Base-by-base conservation (phyloP, 805 yeast genomes). In the Teunomyces pallodes region DNA sequence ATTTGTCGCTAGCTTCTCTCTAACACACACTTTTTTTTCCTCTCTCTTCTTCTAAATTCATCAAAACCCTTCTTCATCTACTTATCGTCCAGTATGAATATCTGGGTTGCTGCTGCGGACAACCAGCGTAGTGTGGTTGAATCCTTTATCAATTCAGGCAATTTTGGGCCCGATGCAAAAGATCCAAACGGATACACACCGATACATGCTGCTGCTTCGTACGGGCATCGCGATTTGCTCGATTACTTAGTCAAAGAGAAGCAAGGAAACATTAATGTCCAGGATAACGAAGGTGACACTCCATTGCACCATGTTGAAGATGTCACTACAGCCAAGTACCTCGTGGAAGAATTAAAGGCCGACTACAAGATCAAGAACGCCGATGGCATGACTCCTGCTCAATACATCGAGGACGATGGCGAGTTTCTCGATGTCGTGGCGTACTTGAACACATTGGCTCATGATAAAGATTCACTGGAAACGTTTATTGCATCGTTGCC, bases 171-270 rank as follows among this genome's bases (percentile, higher is more conserved):
- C 3, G 86, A 89, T 59, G 78, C 86, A 5, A 81, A 84, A 53
- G 99, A 94, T 65, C 87, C 88, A 1, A 89, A 91, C 59, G 99
- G 99, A 0, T 94, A 95, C 67, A 92, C 98, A 0, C 96, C 99
- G 5, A 77, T 94, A 9, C 99, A 94, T 65, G 99, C 99, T 0
- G 98, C 99, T 1, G 96, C 95, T 2, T 86, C 97, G 1, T 94
- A 94, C 65, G 92, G 92, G 7, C 91, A 92, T 62, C 57, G 69
- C 2, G 90, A 86, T 8, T 70, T 94, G 35, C 70, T 94, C 33
- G 64, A 69, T 48, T 79, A 77, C 53, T 72, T 90, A 41, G 64
- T 87, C 4, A 56, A 56, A 4, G 63, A 68, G 14, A 56, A 67
- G 14, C 87, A 87, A 7, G 98, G 97, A 5, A 84, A 94, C 60